phyloP scores from a whole-genome alignment of 2,329 filamentous ascomycete genomes.

The Metarhizium rileyi region DNA sequence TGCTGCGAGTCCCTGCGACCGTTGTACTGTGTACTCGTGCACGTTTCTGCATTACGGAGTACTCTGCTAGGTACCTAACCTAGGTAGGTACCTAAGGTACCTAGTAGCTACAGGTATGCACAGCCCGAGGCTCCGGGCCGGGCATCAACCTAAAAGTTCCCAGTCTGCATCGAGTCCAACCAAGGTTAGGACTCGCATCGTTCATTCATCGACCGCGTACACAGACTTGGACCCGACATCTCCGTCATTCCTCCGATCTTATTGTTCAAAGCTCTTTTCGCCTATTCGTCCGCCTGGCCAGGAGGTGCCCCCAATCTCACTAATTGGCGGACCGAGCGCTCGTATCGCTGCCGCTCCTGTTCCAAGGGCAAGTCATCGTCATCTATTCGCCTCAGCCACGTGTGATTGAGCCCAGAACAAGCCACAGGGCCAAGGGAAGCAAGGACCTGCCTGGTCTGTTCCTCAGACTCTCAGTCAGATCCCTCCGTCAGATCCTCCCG shows the following conservation, averaged over 20 bases:
- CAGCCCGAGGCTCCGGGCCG: too few relatives aligned
- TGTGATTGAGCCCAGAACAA: not conserved
- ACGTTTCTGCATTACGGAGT: too few relatives aligned
- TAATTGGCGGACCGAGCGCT: not conserved
- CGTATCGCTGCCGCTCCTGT: not conserved
- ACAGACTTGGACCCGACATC: not conserved
- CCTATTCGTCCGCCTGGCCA: not conserved
- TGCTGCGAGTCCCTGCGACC: too few relatives aligned
- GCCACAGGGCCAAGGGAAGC: not conserved
- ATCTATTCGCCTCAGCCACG: not conserved
- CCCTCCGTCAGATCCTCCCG: not conserved
- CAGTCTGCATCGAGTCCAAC: too few relatives aligned
- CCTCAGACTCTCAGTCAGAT: too few relatives aligned
- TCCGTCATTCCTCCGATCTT: not conserved
- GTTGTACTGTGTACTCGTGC: too few relatives aligned
- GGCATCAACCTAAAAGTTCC: too few relatives aligned
- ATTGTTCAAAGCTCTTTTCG: not conserved
- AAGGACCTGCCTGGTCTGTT: not conserved
- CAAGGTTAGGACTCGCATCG: too few relatives aligned
- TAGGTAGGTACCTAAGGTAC: too few relatives aligned
- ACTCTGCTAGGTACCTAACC: too few relatives aligned
- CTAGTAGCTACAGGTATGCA: too few relatives aligned
- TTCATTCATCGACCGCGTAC: too few relatives aligned
- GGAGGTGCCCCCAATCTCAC: not conserved
- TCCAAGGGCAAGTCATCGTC: not conserved